Evolutionary conservation across 805 yeast species (phyloP), one percentile per base, ranked within the genome.

Genomic region (Saturnispora bothae): DNA sequence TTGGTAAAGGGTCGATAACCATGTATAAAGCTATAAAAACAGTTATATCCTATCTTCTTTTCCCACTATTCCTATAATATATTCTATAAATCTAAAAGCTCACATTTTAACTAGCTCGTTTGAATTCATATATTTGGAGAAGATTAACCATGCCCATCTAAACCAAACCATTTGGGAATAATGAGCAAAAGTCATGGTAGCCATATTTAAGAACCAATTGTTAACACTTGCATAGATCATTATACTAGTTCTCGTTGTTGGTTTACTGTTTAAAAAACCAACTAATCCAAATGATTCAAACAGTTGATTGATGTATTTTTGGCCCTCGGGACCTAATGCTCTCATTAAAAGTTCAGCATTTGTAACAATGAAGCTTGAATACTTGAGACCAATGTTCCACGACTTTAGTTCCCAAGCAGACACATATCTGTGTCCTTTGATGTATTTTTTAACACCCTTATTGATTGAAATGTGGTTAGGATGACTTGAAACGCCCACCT

Each of bases 101-200:
- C n/a, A n/a, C 28, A 41, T 31, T 40, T 29, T 41, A 28, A 65
- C 61, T 45, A 83, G 63, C 50, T 83, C 86, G 57, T 89, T 88
- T 36, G 72, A 71, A 31, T 78, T 76, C 65, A 83, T 72, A 59
- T 85, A 89, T 44, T 88, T 66, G 43, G 95, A 80, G 13, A 78
- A 58, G 5, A 72, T 42, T 53, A 92, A 64, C 96, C 96, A 92
- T 1, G 85, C 78, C 63, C 82, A 83, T 47, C 98, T 68, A 57
- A 80, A 92, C 96, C 96, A 89, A 7, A 81, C 88, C 83, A 92
- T 83, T 57, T 92, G 98, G 2, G 94, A 76, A 44, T 67, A 66
- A 59, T 92, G 97, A 3, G 82, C 94, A 46, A 68, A 67, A 3
- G 78, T 61, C 95, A 89, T 85, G 4, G 95, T 82, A 0, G 80